Base-by-base conservation (phyloP, 2,329 filamentous ascomycete species). In the Thermomyces lanuginosus region DNA sequence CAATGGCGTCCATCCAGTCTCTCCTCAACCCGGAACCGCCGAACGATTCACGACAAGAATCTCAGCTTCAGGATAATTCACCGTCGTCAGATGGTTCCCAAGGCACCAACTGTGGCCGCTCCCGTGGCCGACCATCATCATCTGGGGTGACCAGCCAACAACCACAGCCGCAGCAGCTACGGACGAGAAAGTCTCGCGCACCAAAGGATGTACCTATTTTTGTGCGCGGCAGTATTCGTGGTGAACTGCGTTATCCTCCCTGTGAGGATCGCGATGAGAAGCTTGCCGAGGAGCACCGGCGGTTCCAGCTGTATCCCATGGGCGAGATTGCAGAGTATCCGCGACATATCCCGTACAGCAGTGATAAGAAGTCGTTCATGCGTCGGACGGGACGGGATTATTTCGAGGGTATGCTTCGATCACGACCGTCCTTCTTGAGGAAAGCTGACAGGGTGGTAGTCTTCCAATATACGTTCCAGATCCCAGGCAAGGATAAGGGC, bases 331-430 rank as follows among this genome's bases (percentile, higher is more conserved):
- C 42, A n/a, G 55, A 64, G 3, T 75, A 63, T 34, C 68, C 69
- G 37, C 64, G 73, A 27, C 82, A 86, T 43, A 92, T 93, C 32
- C 86, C 86, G 0, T 95, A 95, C 55, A 84, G 82, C 45, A 92
- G 84, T 48, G 79, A 82, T 38, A 95, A 93, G 62, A 92, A 91
- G 51, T 68, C 76, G 33, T 92, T 93, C 43, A 69, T 74, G 35
- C 70, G 76, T 37, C 91, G 81, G 59, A 95, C 86, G 3, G 81
- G 82, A 1, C 64, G 83, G 28, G 80, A 91, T 40, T 77, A 76
- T 34, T 91, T 93, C 40, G 78, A 93, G 65, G 79, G 86, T 89
- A 60, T 44, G 57, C 42, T 30, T 24, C 24, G 15, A 22, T 14
- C 5, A 26, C 16, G 6, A 15, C 18, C 21, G 26, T 27, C 20